Evolutionary conservation across 352 stramenopile species (phyloP).

Genomic region (Blastocystis hominis): DNA sequence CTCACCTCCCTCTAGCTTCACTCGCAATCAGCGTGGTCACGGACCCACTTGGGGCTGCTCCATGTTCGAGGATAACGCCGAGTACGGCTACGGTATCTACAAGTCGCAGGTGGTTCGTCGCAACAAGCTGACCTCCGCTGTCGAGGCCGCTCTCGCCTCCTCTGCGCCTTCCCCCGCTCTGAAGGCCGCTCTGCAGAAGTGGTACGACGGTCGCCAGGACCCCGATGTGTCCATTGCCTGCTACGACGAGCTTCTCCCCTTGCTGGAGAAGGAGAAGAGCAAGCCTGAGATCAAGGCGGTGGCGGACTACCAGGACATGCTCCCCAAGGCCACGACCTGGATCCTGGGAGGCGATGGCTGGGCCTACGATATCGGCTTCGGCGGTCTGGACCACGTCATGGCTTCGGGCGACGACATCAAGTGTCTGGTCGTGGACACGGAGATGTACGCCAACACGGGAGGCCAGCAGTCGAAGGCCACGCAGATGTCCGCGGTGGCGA

Average conservation of each 20-base stretch:
- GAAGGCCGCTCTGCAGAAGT: conserved; percentile 64
- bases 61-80: no score
- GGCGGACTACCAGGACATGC: no score
- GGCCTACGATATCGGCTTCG: no score
- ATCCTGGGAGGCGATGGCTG: no score
- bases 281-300: conserved; percentile 61
- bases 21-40: conserved; percentile 60
- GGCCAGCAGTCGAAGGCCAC: no score
- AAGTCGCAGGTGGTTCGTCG: conserved; percentile 64
- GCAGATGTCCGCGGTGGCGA: no score
- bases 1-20: conserved; percentile 58
- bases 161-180: conserved; percentile 61
- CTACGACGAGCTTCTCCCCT: conserved; percentile 62
- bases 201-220: conserved; percentile 66
- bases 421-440: conserved; percentile 63
- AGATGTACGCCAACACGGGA: no score
- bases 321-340: conserved; percentile 67
- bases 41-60: conserved; percentile 64
- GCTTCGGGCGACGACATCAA: conserved; percentile 68
- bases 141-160: conserved; percentile 59
- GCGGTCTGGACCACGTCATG: conserved; percentile 67
- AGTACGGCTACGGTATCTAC: conserved; percentile 57
- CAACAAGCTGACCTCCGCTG: conserved; percentile 62
- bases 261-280: conserved; percentile 57
- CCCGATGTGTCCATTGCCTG: conserved; percentile 64